Percentiles rank a stretch among this genome's conserved stretches.
Evolutionary conservation across 2,329 filamentous ascomycete species (phyloP).

Genomic region (Ophiostoma sp.): DNA sequence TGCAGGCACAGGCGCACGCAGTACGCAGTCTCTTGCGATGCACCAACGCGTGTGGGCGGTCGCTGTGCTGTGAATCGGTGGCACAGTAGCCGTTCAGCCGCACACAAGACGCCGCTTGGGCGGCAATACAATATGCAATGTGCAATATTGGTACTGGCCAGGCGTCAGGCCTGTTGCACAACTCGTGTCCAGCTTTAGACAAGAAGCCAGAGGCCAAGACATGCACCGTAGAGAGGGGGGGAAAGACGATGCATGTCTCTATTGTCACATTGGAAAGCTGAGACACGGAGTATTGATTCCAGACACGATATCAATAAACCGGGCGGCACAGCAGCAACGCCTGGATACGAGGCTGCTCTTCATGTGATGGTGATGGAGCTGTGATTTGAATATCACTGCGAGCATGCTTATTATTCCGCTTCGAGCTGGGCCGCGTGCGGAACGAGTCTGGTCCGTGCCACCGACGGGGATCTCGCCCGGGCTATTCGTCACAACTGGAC

Average conservation of each 20-base stretch:
- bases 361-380: no score
- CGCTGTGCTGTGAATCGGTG: conserved; percentile 5
- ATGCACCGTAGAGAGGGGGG: no score
- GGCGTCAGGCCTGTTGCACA: neutral
- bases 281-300: neutral
- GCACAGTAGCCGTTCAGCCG: conserved; percentile 1
- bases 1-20: neutral
- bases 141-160: neutral
- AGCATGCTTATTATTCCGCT: no score
- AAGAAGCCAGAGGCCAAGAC: neutral
- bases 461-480: neutral
- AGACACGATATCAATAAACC: neutral
- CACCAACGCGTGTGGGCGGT: no score
- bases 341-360: no score
- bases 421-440: neutral
- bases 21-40: neutral
- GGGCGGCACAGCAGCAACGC: no score
- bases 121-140: no score
- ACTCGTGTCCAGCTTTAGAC: neutral
- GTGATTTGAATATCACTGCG: no score
- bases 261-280: neutral
- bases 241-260: conserved; percentile 5
- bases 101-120: conserved; percentile 1
- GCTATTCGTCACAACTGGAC: neutral
- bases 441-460: neutral